phyloP scores from a whole-genome alignment of 306 rosid species.

The Pterocarpus macrocarpus region DNA sequence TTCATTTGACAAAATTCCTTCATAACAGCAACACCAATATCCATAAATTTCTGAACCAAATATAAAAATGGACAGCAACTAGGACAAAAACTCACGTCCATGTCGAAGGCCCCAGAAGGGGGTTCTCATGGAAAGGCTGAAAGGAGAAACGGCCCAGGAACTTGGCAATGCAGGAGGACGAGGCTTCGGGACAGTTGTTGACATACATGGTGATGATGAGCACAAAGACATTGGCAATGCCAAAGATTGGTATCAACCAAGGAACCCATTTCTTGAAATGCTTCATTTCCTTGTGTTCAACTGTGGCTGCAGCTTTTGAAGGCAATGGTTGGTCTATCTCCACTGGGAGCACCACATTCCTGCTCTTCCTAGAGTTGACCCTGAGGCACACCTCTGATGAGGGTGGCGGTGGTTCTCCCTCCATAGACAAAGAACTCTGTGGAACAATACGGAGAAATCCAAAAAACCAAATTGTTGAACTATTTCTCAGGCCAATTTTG shows the following conservation, averaged over 20 bases:
- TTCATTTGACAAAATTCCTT: background rate
- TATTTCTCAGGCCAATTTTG: slow-evolving; percentile 17
- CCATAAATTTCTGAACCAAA: background rate
- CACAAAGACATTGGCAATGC: slow-evolving; percentile 61
- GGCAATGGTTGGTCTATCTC: slow-evolving; percentile 50
- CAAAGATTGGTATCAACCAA: slow-evolving; percentile 74
- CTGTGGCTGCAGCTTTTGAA: slow-evolving; percentile 47
- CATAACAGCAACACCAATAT: too few species aligned
- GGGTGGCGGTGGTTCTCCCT: slow-evolving; percentile 37
- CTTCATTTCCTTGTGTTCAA: slow-evolving; percentile 56
- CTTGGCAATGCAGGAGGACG: slow-evolving; percentile 61
- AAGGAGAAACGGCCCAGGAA: slow-evolving; percentile 80
- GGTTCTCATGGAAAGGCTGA: slow-evolving; percentile 78
- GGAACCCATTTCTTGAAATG: slow-evolving; percentile 76
- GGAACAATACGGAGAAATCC: background rate
- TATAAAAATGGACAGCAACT: background rate
- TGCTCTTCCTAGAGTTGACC: slow-evolving; percentile 56
- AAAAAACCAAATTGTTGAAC: slow-evolving; percentile 1
- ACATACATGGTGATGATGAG: slow-evolving; percentile 79
- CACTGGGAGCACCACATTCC: slow-evolving; percentile 54
- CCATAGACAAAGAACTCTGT: slow-evolving; percentile 47
- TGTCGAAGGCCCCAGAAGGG: slow-evolving; percentile 84
- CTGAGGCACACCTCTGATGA: slow-evolving; percentile 55
- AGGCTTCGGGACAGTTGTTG: slow-evolving; percentile 76
- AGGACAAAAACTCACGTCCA: slow-evolving; percentile 58